Evolutionary conservation across 108 stramenopile genomes (phyloP), one percentile per base, ranked within the genome.

Genomic region (Skeletonema costatum): DNA sequence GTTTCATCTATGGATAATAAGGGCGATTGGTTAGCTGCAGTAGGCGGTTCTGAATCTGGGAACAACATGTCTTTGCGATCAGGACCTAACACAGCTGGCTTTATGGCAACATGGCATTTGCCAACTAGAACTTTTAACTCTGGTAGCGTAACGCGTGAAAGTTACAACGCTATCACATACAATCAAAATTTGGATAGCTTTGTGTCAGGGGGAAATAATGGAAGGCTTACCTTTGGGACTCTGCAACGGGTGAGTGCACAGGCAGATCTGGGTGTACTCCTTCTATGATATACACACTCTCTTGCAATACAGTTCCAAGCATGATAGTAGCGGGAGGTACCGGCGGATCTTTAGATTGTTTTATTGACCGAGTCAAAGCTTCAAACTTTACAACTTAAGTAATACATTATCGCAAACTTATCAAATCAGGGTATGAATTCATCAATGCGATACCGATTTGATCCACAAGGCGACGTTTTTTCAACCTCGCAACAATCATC

Each of bases 41-140:
- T 66, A 11, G 87, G 87, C 30, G 87, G 84, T 38, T 62, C 81
- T 19, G 80, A 85, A 48, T 70, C 68, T 33, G 64, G 66, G 58
- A 75, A 58, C 33, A 75, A 70, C 11, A 66, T 83, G 66, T 53
- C 60, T 4, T 76, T 58, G 33, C 56, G 80, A 63, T 62, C 74
- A 25, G 44, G 66, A 19, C 33, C 71, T 32, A 51, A 21, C 38
- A 66, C 68, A 13, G 70, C 78, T 38, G 87, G 87, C 10, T 88
- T 86, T 51, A 42, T 88, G 68, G 65, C 87, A 13, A 33, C 74
- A 2, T 86, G 77, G 77, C 82, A 86, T 65, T 58, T 78, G 16
- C 85, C 87, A 16, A 86, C 87, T 8, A 74, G 87, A 48, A 83
- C 87, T 10, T 72, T 86, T 71, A 81, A 80, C 32, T 85, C 84